Percentiles rank a stretch among this genome's conserved stretches.
These are phyloP conservation scores for Diplotaxis tenuifolia DNA, from an alignment of 345 rosid species.

Conservation along the genomic window DNA sequence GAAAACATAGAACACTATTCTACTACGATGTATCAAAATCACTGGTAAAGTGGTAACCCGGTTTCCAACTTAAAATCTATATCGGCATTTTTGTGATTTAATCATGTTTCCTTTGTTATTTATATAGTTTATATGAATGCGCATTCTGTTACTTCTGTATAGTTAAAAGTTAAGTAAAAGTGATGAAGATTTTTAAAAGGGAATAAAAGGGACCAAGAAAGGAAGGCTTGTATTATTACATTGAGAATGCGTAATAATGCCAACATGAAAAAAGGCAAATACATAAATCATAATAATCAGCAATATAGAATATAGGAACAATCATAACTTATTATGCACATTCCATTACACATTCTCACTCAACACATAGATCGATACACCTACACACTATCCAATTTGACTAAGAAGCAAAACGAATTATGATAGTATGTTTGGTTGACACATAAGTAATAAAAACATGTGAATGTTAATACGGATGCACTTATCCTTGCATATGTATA, in stretches of 20 bases:
- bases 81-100: background rate
- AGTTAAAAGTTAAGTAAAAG: constrained; percentile 18
- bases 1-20: background rate
- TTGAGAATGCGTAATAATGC: constrained; percentile 47
- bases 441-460: background rate
- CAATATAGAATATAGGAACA: background rate
- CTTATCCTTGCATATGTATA: background rate
- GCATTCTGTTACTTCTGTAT: background rate
- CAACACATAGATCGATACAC: background rate
- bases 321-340: background rate
- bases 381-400: background rate
- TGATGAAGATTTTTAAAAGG: constrained; percentile 20
- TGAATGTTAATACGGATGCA: background rate
- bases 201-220: constrained; percentile 26
- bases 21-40: background rate
- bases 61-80: background rate
- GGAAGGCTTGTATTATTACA: constrained; percentile 33
- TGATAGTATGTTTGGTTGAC: background rate
- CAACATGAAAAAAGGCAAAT: background rate
- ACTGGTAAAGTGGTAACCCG: background rate
- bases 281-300: background rate
- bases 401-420: background rate
- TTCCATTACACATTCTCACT: background rate
- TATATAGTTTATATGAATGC: background rate
- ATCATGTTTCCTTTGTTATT: background rate